Percentiles rank a stretch among this genome's conserved stretches.
Evolutionary conservation across 805 yeast genomes (phyloP).

Genomic region (Starmera quercuum): DNA sequence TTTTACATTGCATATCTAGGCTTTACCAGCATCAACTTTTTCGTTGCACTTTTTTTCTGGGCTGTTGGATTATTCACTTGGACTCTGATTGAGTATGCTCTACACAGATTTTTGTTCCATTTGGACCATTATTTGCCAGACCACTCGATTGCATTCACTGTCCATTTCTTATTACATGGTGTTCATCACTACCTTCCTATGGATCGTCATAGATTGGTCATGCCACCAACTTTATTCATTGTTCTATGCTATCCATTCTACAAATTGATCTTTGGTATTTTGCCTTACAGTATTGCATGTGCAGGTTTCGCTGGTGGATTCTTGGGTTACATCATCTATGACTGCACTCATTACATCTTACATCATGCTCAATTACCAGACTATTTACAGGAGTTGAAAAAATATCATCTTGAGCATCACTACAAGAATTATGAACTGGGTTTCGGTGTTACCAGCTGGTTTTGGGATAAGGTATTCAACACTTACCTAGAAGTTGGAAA

Average conservation of each 20-base stretch:
- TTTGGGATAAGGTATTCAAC: slow-evolving; percentile 91
- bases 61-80: slow-evolving; percentile 79
- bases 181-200: slow-evolving; percentile 96
- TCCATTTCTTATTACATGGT: slow-evolving; percentile 92
- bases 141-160: slow-evolving; percentile 59
- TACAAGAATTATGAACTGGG: slow-evolving; percentile 96
- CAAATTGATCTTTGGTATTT: slow-evolving; percentile 60
- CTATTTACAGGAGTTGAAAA: slow-evolving; percentile 71
- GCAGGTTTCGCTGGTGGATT: slow-evolving; percentile 95
- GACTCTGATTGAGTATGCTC: slow-evolving; percentile 82
- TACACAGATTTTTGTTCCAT: slow-evolving; percentile 93
- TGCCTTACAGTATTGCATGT: slow-evolving; percentile 82
- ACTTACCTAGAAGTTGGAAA: slow-evolving; percentile 51
- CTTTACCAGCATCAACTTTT: slow-evolving; percentile 34
- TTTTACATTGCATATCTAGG: slow-evolving; percentile 56
- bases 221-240: slow-evolving; percentile 88
- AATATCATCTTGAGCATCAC: slow-evolving; percentile 93
- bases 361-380: slow-evolving; percentile 84
- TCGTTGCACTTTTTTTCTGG: slow-evolving; percentile 52
- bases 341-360: slow-evolving; percentile 86
- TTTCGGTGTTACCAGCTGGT: slow-evolving; percentile 89
- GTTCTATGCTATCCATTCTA: slow-evolving; percentile 75
- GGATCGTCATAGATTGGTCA: slow-evolving; percentile 88
- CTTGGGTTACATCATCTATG: slow-evolving; percentile 88
- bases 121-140: slow-evolving; percentile 83